A percentile compares a stretch with the other conserved stretches of the same genome.
Conservation (phyloP, 208 protist genomes). For the Leishmania major region DNA sequence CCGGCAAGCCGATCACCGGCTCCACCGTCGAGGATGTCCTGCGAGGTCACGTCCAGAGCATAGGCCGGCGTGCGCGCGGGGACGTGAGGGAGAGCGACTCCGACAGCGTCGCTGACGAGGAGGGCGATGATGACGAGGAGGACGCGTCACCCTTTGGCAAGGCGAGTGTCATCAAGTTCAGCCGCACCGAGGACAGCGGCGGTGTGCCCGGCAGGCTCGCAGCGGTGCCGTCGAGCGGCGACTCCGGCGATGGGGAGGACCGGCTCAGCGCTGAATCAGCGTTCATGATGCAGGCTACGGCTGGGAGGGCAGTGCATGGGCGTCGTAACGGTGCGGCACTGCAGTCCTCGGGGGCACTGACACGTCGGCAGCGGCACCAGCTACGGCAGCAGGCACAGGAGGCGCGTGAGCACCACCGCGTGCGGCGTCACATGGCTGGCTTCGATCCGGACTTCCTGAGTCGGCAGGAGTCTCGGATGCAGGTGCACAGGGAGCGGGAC, state of each 20-base stretch:
- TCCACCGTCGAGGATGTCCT: conserved; percentile 4
- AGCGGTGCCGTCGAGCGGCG: background rate
- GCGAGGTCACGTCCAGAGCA: background rate
- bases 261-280: background rate
- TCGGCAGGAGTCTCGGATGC: conserved; percentile 29
- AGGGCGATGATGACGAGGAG: conserved; percentile 12
- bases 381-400: conserved; percentile 7
- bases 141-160: conserved; percentile 23
- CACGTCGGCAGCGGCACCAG: conserved; percentile 17
- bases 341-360: background rate
- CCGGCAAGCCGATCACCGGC: background rate
- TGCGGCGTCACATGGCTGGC: conserved; percentile 32
- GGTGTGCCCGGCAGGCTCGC: background rate
- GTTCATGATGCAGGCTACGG: background rate
- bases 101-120: background rate
- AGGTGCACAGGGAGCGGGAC: background rate
- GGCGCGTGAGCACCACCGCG: conserved; percentile 22
- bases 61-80: background rate
- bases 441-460: conserved; percentile 34
- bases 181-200: background rate
- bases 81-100: background rate
- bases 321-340: background rate
- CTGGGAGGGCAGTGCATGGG: background rate
- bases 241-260: background rate
- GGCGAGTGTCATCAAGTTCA: conserved; percentile 30